Percentiles rank a stretch among this genome's conserved stretches.
These are phyloP conservation scores for Dothistroma septosporum DNA, from an alignment of 2,329 filamentous ascomycete genomes.

Conservation along the genomic window DNA sequence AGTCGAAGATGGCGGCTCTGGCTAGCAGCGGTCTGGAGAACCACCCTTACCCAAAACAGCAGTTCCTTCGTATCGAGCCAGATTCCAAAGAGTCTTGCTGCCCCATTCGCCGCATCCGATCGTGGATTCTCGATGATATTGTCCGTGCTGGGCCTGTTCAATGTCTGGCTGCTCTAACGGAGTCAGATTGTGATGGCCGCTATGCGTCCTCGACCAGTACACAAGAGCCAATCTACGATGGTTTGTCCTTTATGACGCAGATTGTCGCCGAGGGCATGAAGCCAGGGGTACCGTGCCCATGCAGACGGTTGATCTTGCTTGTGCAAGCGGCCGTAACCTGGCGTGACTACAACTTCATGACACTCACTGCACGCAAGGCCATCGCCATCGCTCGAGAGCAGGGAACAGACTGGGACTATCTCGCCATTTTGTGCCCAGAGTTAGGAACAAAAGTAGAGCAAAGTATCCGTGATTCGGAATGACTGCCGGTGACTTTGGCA, in stretches of 20 bases:
- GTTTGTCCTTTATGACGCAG: neutral
- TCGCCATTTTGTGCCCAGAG: neutral
- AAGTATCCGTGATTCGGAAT: neutral
- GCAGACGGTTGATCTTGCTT: neutral
- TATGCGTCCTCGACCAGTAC: neutral
- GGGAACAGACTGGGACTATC: neutral
- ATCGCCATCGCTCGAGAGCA: neutral
- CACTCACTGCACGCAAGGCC: neutral
- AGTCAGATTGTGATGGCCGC: neutral
- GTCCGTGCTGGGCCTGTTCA: neutral
- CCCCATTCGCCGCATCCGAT: neutral
- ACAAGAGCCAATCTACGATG: neutral
- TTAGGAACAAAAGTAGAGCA: neutral
- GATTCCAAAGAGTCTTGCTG: neutral
- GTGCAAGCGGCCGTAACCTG: neutral
- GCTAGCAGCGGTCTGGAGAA: neutral
- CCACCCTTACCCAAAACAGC: neutral
- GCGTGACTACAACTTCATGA: neutral
- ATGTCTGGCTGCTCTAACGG: neutral
- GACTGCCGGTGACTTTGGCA: neutral
- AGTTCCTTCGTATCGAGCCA: neutral
- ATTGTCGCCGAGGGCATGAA: neutral
- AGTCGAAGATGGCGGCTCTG: neutral
- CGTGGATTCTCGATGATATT: neutral
- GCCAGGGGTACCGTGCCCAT: neutral